Evolutionary conservation across 345 rosid genomes (phyloP), one percentile per base, ranked within the genome.

Genomic region (Arabis alpina): DNA sequence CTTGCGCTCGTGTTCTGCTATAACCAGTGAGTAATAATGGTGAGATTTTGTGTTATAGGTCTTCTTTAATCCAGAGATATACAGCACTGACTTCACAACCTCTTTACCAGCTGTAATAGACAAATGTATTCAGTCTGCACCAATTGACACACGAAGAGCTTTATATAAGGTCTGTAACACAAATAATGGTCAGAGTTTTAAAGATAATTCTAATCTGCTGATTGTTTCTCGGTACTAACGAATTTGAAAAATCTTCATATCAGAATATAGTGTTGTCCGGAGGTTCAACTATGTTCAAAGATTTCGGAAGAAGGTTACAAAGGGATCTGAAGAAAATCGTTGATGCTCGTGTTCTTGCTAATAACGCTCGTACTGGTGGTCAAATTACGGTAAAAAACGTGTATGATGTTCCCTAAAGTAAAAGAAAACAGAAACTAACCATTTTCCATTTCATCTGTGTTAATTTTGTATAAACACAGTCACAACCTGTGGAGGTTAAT

Each of bases 211-310:
- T 3, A 27, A 28, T 40, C 51, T 3, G 8, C 3, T 0, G 1
- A 2, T 11, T 32, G 19, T 50, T 2, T 49, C 2, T 8, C 2
- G 10, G 70, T 50, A 37, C 72, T 77, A 43, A 70, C 42, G 74
- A 48, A 42, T 72, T 69, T 68, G 55, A 58, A 48, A 40, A 59
- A 49, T 57, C n/a, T 47, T 62, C 37, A 34, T 65, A 8, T 73
- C 86, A 93, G 98, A 93, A 93, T 82, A 87, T 93, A 68, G 98
- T 93, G 47, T 79, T 93, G 77, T 91, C 98, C 23, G 99, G 99
- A 54, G 97, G 99, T 44, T 94, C 99, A 72, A 94, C 99, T 28
- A 87, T 94, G 99, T 93, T 93, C 87, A 93, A 93, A 80, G 98
- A 93, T 81, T 91, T 93, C 62, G 91, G 89, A 76, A 86, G 96